Evolutionary conservation across 768 basidiomycete species (phyloP).

Genomic region (Leucogyrophana mollusca): DNA sequence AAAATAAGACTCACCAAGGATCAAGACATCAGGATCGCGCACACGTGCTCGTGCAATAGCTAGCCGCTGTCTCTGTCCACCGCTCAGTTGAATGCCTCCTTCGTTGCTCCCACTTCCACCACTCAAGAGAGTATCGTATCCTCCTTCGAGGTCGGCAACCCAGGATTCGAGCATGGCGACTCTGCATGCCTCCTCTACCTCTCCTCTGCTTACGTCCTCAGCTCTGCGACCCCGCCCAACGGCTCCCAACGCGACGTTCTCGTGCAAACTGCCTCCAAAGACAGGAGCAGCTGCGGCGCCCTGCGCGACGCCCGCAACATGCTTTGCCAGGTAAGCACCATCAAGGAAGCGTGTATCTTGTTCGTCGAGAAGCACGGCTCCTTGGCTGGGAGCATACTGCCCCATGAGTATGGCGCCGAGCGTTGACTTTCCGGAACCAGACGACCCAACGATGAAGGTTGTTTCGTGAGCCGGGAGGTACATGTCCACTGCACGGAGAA

Average conservation of each 20-base stretch:
- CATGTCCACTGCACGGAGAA: conserved; percentile 57
- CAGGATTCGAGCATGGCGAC: conserved; percentile 88
- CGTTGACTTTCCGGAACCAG: conserved; percentile 78
- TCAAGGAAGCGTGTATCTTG: conserved; percentile 78
- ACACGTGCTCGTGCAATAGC: conserved; percentile 86
- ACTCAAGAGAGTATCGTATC: conserved; percentile 77
- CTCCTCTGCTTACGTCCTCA: conserved; percentile 54
- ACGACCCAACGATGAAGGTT: conserved; percentile 79
- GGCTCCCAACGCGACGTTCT: conserved; percentile 82
- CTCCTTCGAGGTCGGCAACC: conserved; percentile 76
- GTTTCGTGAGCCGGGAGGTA: conserved; percentile 72
- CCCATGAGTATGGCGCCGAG: conserved; percentile 64
- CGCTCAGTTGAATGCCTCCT: conserved; percentile 76
- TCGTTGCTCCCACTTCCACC: conserved; percentile 40
- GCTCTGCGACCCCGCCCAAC: conserved; percentile 45
- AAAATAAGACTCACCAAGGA: conserved; percentile 68
- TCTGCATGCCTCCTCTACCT: conserved; percentile 82
- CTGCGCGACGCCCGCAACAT: conserved; percentile 79
- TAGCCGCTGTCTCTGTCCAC: conserved; percentile 89
- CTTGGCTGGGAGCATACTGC: conserved; percentile 68
- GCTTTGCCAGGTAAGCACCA: conserved; percentile 57
- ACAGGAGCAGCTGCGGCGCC: conserved; percentile 57
- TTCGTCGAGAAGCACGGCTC: conserved; percentile 77
- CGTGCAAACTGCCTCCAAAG: conserved; percentile 76
- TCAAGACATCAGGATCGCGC: conserved; percentile 82